These are phyloP conservation scores for Crotalaria pallida DNA, from an alignment of 306 rosid genomes.

Conservation along the genomic window DNA sequence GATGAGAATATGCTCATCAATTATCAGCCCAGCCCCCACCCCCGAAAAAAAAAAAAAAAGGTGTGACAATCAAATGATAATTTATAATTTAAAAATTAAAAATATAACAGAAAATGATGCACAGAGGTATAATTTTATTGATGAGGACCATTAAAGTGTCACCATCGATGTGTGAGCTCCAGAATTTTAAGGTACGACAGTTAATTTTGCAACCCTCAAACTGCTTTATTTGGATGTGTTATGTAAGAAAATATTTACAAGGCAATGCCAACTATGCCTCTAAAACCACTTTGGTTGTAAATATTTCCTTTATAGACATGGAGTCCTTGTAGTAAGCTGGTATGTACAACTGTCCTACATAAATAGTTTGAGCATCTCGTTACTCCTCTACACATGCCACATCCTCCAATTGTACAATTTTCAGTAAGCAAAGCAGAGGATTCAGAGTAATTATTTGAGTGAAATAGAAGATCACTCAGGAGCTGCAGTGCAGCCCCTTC, in stretches of 20 bases:
- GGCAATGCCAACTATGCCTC: conserved; percentile 24
- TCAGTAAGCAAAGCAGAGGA: conserved; percentile 10
- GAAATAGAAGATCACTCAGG: conserved; percentile 15
- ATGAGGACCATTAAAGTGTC: neutral
- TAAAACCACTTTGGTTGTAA: conserved; percentile 9
- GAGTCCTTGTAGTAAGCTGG: neutral
- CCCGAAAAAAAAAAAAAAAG: neutral
- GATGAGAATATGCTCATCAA: conserved; percentile 9
- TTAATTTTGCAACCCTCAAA: neutral
- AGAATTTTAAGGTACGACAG: neutral
- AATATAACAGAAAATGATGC: neutral
- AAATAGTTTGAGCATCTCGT: conserved; percentile 9
- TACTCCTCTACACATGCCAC: conserved; percentile 1
- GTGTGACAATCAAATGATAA: conserved; percentile 1
- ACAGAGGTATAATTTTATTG: neutral
- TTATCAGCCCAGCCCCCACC: neutral
- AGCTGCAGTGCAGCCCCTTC: conserved; percentile 18
- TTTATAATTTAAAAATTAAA: neutral
- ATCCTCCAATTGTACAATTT: no score
- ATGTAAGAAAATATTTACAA: neutral
- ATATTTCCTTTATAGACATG: neutral
- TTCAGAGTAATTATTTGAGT: conserved; percentile 2
- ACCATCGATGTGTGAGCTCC: neutral
- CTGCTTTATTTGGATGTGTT: conserved; percentile 9
- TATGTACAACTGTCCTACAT: neutral